Evolutionary conservation across 2,329 filamentous ascomycete species (phyloP).

Genomic region (Apiospora aurea): DNA sequence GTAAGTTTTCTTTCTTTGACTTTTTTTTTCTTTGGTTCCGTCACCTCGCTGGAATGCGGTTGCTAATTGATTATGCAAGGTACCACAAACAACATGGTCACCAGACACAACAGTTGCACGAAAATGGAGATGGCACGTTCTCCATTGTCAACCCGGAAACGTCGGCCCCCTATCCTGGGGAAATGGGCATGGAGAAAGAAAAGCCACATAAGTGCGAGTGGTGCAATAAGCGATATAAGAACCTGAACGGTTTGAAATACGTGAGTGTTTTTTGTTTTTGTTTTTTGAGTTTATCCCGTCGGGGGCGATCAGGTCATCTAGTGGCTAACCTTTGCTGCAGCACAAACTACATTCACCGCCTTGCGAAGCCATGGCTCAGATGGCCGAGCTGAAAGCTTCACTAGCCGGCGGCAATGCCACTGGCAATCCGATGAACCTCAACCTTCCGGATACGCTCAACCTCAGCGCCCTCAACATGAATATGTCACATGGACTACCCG

Average conservation of each 20-base stretch:
- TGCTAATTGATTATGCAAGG: constrained; percentile 49
- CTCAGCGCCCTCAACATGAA: constrained; percentile 32
- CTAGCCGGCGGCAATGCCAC: constrained; percentile 37
- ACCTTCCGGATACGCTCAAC: constrained; percentile 10
- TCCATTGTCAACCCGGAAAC: constrained; percentile 98
- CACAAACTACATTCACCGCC: constrained; percentile 84
- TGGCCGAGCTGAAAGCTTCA: constrained; percentile 50
- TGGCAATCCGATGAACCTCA: constrained; percentile 35
- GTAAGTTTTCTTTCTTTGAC: constrained; percentile 68
- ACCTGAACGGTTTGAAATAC: constrained; percentile 97
- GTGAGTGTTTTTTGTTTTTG: constrained; percentile 51
- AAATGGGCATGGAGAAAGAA: constrained; percentile 99
- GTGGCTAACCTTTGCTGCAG: constrained; percentile 43
- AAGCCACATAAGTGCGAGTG: constrained; percentile 98
- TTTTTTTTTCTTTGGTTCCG: too few relatives aligned
- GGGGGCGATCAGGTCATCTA: constrained; percentile 5
- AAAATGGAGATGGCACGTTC: constrained; percentile 96
- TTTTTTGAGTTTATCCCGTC: background rate
- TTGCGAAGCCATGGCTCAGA: constrained; percentile 82
- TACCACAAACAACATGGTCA: constrained; percentile 87
- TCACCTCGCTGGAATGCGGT: constrained; percentile 4
- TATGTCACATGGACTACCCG: constrained; percentile 54
- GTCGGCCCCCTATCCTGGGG: constrained; percentile 91
- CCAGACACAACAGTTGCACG: constrained; percentile 94
- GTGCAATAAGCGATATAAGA: constrained; percentile 99